These are phyloP conservation scores for Sistotremastrum suecicum DNA, from an alignment of 768 basidiomycete genomes.

Conservation along the genomic window DNA sequence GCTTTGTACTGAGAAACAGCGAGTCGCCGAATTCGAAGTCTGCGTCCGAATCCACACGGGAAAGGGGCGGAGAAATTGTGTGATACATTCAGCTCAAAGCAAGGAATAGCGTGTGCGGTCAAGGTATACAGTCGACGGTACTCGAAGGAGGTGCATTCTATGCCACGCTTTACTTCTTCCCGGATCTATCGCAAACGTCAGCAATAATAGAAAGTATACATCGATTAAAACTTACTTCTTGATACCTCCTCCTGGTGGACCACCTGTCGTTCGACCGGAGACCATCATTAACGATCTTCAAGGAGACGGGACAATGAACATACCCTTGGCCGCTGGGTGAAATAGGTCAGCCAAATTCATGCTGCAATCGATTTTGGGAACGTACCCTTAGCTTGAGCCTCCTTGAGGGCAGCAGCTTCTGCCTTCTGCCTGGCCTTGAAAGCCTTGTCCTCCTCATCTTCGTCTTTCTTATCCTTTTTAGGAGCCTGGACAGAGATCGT, in stretches of 20 bases:
- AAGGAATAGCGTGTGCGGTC: no score
- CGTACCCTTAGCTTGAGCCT: slow-evolving; percentile 59
- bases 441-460: slow-evolving; percentile 53
- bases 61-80: no score
- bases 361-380: background rate
- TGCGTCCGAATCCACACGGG: no score
- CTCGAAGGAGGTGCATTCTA: background rate
- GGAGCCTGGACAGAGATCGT: slow-evolving; percentile 37
- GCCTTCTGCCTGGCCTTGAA: slow-evolving; percentile 69
- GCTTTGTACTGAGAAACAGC: no score
- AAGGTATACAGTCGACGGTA: no score
- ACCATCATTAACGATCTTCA: slow-evolving; percentile 1
- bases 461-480: slow-evolving; percentile 69
- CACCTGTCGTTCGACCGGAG: slow-evolving; percentile 28
- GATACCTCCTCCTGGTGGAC: slow-evolving; percentile 61
- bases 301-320: slow-evolving; percentile 1
- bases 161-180: slow-evolving; percentile 41
- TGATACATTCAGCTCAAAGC: no score
- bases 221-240: slow-evolving; percentile 56
- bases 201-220: background rate
- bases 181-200: slow-evolving; percentile 31
- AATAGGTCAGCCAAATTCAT: background rate
- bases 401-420: slow-evolving; percentile 60
- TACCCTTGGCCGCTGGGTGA: slow-evolving; percentile 40
- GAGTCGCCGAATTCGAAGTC: no score